A percentile compares a stretch with the other conserved stretches of the same genome.
phyloP scores from a whole-genome alignment of 2,329 filamentous ascomycete species.

The Trichoderma afroharzianum region DNA sequence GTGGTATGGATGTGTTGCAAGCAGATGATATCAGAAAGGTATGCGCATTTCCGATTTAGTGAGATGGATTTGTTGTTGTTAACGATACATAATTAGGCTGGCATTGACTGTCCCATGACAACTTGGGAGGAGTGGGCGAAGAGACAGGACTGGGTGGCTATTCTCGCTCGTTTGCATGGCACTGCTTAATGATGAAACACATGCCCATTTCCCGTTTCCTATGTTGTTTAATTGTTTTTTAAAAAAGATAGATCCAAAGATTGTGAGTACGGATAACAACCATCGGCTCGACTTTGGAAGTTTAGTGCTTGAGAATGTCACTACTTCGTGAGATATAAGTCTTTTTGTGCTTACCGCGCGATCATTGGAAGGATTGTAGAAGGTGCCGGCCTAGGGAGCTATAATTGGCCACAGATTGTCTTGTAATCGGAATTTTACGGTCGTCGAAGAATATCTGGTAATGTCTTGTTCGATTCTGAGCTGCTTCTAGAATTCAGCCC shows the following conservation, averaged over 20 bases:
- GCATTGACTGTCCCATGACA: conserved; percentile 44
- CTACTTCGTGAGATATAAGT: too few species aligned
- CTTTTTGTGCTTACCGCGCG: too few species aligned
- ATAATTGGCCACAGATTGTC: background rate
- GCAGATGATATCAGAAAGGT: conserved; percentile 44
- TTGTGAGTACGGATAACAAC: background rate
- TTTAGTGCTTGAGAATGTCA: background rate
- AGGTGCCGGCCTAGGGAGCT: background rate
- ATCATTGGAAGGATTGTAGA: background rate
- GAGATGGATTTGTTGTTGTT: background rate
- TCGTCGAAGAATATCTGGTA: background rate
- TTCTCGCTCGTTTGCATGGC: conserved; percentile 5
- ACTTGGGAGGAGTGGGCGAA: conserved; percentile 35
- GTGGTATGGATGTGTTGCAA: conserved; percentile 40
- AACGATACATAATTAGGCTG: conserved; percentile 29
- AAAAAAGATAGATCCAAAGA: background rate
- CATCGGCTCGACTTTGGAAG: background rate
- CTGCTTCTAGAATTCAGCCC: background rate
- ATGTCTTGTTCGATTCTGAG: background rate
- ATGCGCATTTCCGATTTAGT: conserved; percentile 18
- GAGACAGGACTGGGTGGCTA: conserved; percentile 35
- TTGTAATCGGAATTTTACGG: background rate
- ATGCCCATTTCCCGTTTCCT: background rate
- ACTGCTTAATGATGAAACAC: background rate
- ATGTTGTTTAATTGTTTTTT: background rate